Conservation (phyloP, 495 filamentous ascomycete species). For the Podospora sp. region DNA sequence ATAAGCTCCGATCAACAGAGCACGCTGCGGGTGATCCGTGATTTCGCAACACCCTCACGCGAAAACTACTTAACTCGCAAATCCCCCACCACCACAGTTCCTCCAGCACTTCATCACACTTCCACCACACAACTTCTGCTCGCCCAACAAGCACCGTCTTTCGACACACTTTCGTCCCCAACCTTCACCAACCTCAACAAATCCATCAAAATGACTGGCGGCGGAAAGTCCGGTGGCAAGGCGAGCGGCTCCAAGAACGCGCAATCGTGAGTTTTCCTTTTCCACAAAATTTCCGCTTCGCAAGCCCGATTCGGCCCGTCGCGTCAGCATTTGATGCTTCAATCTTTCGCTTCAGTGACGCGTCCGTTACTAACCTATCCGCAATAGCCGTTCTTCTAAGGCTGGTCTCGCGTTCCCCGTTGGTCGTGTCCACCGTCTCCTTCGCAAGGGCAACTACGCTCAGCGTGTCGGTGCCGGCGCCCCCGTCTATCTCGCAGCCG, state of each 20-base stretch:
- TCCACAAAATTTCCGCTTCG: background rate
- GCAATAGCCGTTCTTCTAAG: conserved; percentile 90
- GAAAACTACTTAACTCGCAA: conserved; percentile 56
- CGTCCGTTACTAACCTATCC: conserved; percentile 32
- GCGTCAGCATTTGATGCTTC: background rate
- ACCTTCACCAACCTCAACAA: conserved; percentile 42
- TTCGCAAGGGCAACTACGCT: conserved; percentile 99
- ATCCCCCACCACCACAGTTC: conserved; percentile 48
- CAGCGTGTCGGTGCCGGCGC: conserved; percentile 99
- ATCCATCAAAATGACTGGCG: conserved; percentile 90
- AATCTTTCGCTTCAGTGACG: conserved; percentile 17
- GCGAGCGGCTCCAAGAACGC: conserved; percentile 95
- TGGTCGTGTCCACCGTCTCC: conserved; percentile 98
- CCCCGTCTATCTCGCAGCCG: conserved; percentile 96
- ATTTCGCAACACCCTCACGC: conserved; percentile 51
- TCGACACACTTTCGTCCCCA: conserved; percentile 31
- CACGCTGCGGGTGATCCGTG: conserved; percentile 44
- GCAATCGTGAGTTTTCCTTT: conserved; percentile 77
- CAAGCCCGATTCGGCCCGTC: background rate
- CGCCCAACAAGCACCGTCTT: conserved; percentile 29
- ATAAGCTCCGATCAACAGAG: conserved; percentile 39
- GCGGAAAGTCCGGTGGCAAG: conserved; percentile 98
- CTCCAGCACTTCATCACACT: conserved; percentile 42
- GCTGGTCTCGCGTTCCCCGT: conserved; percentile 99
- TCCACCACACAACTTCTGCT: conserved; percentile 36